phyloP scores from a whole-genome alignment of 2,329 filamentous ascomycete genomes.

The Laburnicola sp. region DNA sequence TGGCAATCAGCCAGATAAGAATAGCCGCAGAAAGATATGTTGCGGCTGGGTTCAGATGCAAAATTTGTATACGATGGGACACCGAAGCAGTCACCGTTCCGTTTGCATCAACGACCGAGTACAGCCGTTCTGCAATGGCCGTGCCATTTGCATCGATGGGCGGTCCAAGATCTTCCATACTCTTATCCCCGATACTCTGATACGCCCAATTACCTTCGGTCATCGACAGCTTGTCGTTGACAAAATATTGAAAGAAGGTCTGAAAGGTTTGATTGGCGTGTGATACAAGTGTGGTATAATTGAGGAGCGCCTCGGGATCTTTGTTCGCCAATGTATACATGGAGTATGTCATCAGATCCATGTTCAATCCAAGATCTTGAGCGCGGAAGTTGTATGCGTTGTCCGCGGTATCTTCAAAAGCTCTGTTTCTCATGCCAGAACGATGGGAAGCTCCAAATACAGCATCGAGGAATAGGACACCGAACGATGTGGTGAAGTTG shows the following conservation, averaged over 20 bases:
- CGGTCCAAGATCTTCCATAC: constrained; percentile 4
- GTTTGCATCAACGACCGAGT: constrained; percentile 11
- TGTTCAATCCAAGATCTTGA: constrained; percentile 17
- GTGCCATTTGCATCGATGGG: constrained; percentile 9
- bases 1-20: constrained; percentile 25
- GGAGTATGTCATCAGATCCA: constrained; percentile 23
- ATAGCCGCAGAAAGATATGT: constrained; percentile 25
- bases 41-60: constrained; percentile 23
- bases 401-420: too few species aligned
- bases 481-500: too few species aligned
- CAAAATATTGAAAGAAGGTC: constrained; percentile 37
- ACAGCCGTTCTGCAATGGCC: constrained; percentile 6
- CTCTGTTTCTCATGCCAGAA: too few species aligned
- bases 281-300: constrained; percentile 9
- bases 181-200: constrained; percentile 24
- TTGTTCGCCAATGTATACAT: constrained; percentile 17
- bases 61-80: constrained; percentile 18
- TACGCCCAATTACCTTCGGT: constrained; percentile 22
- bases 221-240: constrained; percentile 20
- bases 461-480: too few species aligned
- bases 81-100: constrained; percentile 15
- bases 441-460: too few species aligned
- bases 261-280: constrained; percentile 24
- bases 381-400: constrained; percentile 32
- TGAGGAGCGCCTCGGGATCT: constrained; percentile 21